Conservation (phyloP, 2,329 filamentous ascomycete species). For the Fusarium dlaminii region DNA sequence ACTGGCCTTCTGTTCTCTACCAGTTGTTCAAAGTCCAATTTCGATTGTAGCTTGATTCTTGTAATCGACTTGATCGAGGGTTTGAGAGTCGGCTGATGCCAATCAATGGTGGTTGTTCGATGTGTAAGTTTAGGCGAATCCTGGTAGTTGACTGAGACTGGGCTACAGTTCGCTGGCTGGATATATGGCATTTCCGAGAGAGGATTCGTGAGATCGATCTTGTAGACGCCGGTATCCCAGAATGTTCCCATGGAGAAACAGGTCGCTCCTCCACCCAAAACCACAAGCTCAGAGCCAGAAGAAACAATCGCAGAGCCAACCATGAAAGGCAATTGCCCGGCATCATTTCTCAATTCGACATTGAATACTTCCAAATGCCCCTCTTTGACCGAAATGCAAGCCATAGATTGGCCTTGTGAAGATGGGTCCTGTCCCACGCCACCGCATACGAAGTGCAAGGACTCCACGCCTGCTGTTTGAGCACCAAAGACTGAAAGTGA, state of each 20-base stretch:
- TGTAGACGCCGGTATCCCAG: conserved; percentile 74
- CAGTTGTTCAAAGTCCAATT: conserved; percentile 68
- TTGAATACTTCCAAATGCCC: conserved; percentile 10
- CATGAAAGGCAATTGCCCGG: conserved; percentile 65
- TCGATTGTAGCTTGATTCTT: conserved; percentile 60
- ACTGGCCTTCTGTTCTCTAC: conserved; percentile 63
- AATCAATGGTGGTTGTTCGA: conserved; percentile 3
- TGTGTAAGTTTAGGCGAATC: conserved; percentile 44
- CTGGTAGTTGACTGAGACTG: conserved; percentile 28
- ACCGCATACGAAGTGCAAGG: conserved; percentile 44
- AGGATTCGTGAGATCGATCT: conserved; percentile 43
- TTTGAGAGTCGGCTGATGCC: neutral
- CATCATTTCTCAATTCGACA: neutral
- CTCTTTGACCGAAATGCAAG: conserved; percentile 44
- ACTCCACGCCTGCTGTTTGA: conserved; percentile 35
- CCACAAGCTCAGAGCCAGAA: conserved; percentile 61
- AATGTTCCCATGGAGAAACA: conserved; percentile 92
- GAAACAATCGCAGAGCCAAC: conserved; percentile 71
- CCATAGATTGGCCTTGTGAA: conserved; percentile 44
- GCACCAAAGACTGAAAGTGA: conserved; percentile 48
- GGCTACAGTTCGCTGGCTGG: neutral
- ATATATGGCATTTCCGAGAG: neutral
- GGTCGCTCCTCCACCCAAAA: conserved; percentile 83
- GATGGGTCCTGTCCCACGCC: conserved; percentile 45
- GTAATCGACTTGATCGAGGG: conserved; percentile 53